Evolutionary conservation across 345 rosid genomes (phyloP).

Genomic region (Gynandropsis gynandra): DNA sequence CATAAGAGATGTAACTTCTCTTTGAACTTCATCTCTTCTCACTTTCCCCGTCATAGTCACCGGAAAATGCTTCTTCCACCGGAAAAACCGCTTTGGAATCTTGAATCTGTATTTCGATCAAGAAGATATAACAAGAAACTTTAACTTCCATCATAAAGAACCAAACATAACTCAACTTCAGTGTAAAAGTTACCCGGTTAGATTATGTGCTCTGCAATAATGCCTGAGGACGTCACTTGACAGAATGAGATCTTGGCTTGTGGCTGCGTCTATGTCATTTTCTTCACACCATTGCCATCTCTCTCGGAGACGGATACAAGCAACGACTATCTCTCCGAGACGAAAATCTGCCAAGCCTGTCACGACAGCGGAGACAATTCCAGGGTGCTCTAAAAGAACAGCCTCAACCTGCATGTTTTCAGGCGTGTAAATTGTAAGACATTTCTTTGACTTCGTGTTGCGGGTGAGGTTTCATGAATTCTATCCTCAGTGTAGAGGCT

Average conservation of each 20-base stretch:
- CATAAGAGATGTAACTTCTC: slow-evolving; percentile 38
- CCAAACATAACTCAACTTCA: neutral
- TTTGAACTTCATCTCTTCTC: slow-evolving; percentile 52
- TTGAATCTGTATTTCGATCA: slow-evolving; percentile 86
- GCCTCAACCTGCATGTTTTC: slow-evolving; percentile 54
- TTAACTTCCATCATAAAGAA: neutral
- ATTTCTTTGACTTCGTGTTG: too few relatives aligned
- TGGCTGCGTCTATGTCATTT: slow-evolving; percentile 5
- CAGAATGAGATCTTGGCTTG: slow-evolving; percentile 23
- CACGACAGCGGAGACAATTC: slow-evolving; percentile 43
- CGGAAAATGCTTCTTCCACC: slow-evolving; percentile 64
- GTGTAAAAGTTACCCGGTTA: slow-evolving; percentile 43
- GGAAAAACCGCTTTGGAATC: slow-evolving; percentile 57
- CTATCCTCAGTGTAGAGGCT: neutral
- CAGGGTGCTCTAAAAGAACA: slow-evolving; percentile 49
- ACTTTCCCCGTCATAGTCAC: slow-evolving; percentile 62
- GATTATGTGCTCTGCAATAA: slow-evolving; percentile 41
- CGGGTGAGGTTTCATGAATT: neutral
- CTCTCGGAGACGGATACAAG: slow-evolving; percentile 49
- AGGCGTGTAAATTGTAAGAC: too few relatives aligned
- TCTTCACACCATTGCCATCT: slow-evolving; percentile 57
- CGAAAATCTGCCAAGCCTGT: slow-evolving; percentile 58
- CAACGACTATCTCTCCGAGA: slow-evolving; percentile 66
- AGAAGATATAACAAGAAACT: too few relatives aligned
- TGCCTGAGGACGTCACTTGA: slow-evolving; percentile 44